These are phyloP conservation scores for Xylaria multiplex DNA, from an alignment of 2,329 filamentous ascomycete species.

Conservation along the genomic window DNA sequence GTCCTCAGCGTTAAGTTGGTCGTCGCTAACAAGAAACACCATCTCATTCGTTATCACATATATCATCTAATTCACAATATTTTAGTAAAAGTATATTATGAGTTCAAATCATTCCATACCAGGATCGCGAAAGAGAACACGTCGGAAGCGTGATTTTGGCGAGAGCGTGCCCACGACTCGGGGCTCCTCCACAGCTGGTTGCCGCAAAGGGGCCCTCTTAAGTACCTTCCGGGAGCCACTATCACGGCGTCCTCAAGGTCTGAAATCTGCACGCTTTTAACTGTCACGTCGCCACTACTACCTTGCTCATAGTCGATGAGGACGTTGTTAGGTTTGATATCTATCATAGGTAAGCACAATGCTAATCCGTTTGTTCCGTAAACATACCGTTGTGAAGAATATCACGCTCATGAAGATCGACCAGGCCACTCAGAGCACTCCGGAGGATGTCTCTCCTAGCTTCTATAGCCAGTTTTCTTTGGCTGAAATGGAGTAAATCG, in stretches of 20 bases:
- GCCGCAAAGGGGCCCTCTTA: slow-evolving; percentile 41
- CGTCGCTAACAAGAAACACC: slow-evolving; percentile 44
- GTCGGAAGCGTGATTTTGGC: slow-evolving; percentile 49
- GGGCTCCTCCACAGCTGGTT: slow-evolving; percentile 51
- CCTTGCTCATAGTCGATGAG: slow-evolving; percentile 48
- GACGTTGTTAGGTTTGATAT: slow-evolving; percentile 53
- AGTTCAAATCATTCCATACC: slow-evolving; percentile 32
- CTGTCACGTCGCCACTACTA: slow-evolving; percentile 27
- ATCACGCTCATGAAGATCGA: slow-evolving; percentile 45
- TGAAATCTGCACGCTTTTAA: slow-evolving; percentile 46
- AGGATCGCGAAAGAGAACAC: slow-evolving; percentile 51
- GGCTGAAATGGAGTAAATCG: slow-evolving; percentile 10
- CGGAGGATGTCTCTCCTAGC: background rate
- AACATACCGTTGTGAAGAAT: slow-evolving; percentile 49
- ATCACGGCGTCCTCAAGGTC: slow-evolving; percentile 49
- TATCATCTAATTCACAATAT: slow-evolving; percentile 34
- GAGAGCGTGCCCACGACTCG: slow-evolving; percentile 49
- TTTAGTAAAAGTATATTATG: background rate
- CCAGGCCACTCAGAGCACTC: background rate
- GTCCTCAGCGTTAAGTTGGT: slow-evolving; percentile 39
- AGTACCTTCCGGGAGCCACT: slow-evolving; percentile 42
- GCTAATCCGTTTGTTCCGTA: background rate
- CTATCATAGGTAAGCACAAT: slow-evolving; percentile 34
- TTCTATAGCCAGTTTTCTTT: background rate
- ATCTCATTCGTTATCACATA: slow-evolving; percentile 48